Conservation (phyloP, 305 asterid species). For the Rubia tinctorum region DNA sequence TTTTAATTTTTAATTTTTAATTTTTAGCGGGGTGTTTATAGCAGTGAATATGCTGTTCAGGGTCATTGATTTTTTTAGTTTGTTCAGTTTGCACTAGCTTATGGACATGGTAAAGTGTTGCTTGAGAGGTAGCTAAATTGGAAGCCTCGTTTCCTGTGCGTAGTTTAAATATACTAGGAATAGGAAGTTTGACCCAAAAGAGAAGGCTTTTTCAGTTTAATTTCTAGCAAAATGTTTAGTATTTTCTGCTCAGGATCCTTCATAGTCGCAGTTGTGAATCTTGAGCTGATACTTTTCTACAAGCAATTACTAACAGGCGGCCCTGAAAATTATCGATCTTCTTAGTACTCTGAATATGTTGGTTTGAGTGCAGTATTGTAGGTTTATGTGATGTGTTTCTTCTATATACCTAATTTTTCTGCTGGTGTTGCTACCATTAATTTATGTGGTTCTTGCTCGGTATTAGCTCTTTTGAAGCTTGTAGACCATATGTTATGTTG, state of each 20-base stretch:
- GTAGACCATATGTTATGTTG: neutral
- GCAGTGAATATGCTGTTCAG: neutral
- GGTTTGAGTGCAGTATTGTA: neutral
- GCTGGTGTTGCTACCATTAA: neutral
- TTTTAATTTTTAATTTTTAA: too few species aligned
- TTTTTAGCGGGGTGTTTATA: neutral
- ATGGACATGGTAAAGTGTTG: neutral
- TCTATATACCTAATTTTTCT: neutral
- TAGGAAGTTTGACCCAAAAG: neutral
- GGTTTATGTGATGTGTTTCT: neutral
- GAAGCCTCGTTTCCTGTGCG: neutral
- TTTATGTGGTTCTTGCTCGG: neutral
- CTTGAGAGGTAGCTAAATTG: neutral
- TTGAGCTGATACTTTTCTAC: too few species aligned
- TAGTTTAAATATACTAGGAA: neutral
- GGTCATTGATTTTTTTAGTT: neutral
- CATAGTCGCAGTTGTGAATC: too few species aligned
- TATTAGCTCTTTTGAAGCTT: neutral
- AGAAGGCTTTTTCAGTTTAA: neutral
- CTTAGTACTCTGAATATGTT: too few species aligned
- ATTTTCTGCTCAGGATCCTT: too few species aligned
- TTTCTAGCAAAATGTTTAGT: too few species aligned
- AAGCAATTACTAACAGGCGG: too few species aligned
- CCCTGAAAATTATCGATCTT: too few species aligned
- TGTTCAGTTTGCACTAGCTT: neutral